phyloP scores from a whole-genome alignment of 2,329 filamentous ascomycete genomes.

The Thyridium curvatum region DNA sequence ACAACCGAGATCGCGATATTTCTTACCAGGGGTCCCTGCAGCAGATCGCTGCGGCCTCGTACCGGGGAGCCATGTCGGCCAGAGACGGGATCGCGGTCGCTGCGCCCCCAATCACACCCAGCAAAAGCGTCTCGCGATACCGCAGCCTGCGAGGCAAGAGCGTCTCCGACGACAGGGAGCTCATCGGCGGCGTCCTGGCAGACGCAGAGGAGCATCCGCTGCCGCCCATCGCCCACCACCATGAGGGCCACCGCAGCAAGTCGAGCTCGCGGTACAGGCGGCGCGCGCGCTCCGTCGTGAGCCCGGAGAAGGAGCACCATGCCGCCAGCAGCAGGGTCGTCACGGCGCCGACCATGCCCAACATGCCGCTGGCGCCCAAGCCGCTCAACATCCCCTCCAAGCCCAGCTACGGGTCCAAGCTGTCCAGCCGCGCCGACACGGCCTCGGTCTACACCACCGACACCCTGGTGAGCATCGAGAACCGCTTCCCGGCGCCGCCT shows the following conservation, averaged over 20 bases:
- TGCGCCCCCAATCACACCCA: slow-evolving; percentile 4
- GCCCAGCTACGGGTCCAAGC: no score
- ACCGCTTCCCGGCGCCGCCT: slow-evolving; percentile 2
- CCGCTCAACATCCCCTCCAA: no score
- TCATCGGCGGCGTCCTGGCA: slow-evolving; percentile 10
- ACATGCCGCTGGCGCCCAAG: slow-evolving; percentile 3
- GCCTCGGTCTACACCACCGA: background rate
- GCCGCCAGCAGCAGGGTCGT: slow-evolving; percentile 1
- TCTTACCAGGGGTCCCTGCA: background rate
- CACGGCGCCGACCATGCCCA: slow-evolving; percentile 7
- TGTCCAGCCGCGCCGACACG: no score
- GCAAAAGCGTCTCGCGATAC: slow-evolving; percentile 23
- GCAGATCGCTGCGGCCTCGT: slow-evolving; percentile 1
- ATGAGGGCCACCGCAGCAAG: background rate
- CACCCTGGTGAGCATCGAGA: slow-evolving; percentile 2
- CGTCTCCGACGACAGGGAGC: slow-evolving; percentile 16
- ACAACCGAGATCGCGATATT: no score
- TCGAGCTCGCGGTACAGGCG: no score
- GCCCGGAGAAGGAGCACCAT: no score
- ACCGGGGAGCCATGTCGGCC: slow-evolving; percentile 9
- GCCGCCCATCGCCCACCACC: background rate
- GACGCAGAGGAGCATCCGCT: slow-evolving; percentile 1
- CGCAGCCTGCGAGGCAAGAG: slow-evolving; percentile 23
- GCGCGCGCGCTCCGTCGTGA: no score
- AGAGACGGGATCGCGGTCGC: slow-evolving; percentile 5